A percentile compares a stretch with the other conserved stretches of the same genome.
phyloP scores from a whole-genome alignment of 1,284 basidiomycete species.

The Malassezia vespertilionis region DNA sequence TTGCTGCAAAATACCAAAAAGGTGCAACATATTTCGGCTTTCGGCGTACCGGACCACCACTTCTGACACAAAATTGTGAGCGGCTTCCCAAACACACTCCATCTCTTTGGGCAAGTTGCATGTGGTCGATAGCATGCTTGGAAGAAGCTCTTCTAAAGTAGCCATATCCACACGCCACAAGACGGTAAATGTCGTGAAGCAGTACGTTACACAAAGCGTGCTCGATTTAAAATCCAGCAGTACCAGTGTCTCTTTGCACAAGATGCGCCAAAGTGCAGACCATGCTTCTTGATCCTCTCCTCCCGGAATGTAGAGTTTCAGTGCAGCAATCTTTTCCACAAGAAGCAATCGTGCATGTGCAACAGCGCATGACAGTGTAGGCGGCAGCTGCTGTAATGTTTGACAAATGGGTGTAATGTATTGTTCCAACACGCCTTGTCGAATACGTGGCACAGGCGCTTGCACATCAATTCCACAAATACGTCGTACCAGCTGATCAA shows the following conservation, averaged over 20 bases:
- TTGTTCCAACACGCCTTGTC: conserved; percentile 4
- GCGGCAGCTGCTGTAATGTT: not conserved
- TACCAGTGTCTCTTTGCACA: conserved; percentile 2
- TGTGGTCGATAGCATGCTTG: too few species aligned
- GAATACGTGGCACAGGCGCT: too few species aligned
- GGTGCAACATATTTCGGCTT: too few species aligned
- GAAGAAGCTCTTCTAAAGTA: too few species aligned
- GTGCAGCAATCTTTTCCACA: conserved; percentile 15
- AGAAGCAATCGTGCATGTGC: conserved; percentile 13
- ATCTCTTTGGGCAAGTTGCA: too few species aligned
- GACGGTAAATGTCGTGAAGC: not conserved
- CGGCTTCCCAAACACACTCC: too few species aligned
- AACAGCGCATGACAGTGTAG: not conserved
- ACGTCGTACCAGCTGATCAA: conserved; percentile 4
- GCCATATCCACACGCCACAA: conserved; percentile 7
- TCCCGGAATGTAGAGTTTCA: conserved; percentile 12
- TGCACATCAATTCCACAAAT: too few species aligned
- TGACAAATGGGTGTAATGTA: conserved; percentile 6
- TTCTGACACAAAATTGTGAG: too few species aligned
- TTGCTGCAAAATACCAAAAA: too few species aligned
- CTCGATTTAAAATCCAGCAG: too few species aligned
- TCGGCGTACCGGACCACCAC: too few species aligned
- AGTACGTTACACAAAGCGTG: not conserved
- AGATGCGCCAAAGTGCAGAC: conserved; percentile 16
- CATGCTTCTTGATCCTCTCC: conserved; percentile 18